A percentile compares a stretch with the other conserved stretches of the same genome.
These are phyloP conservation scores for Paecilomyces sp. DNA, from an alignment of 2,329 filamentous ascomycete species.

Conservation along the genomic window DNA sequence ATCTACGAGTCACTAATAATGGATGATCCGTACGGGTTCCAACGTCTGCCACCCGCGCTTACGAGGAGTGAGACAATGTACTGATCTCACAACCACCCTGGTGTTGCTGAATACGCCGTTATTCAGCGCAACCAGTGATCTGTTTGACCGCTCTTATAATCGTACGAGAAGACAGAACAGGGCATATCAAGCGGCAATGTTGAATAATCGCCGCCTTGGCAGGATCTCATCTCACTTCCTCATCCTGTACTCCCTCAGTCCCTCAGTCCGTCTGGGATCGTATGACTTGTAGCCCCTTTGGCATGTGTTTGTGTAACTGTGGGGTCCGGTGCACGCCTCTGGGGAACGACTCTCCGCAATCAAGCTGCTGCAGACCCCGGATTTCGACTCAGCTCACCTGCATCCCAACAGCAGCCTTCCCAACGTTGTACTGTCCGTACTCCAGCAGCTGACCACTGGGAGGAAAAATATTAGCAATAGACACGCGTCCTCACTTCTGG, in stretches of 20 bases:
- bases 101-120: background rate
- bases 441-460: background rate
- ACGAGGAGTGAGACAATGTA: background rate
- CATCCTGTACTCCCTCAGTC: background rate
- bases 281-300: background rate
- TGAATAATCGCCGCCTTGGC: background rate
- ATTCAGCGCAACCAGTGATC: background rate
- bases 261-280: background rate
- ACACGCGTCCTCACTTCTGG: background rate
- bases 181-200: background rate
- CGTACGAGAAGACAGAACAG: background rate
- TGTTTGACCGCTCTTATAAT: background rate
- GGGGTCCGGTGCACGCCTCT: background rate
- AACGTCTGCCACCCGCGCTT: background rate
- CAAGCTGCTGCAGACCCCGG: background rate
- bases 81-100: background rate
- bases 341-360: background rate
- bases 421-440: background rate
- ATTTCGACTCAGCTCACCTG: background rate
- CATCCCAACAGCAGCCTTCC: background rate
- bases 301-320: background rate
- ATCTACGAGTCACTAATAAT: too few relatives aligned
- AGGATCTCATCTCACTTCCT: background rate
- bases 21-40: too few relatives aligned
- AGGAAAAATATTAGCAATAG: background rate